Evolutionary conservation across 179 eudicot genomes (phyloP).

Genomic region (Silene coronaria): DNA sequence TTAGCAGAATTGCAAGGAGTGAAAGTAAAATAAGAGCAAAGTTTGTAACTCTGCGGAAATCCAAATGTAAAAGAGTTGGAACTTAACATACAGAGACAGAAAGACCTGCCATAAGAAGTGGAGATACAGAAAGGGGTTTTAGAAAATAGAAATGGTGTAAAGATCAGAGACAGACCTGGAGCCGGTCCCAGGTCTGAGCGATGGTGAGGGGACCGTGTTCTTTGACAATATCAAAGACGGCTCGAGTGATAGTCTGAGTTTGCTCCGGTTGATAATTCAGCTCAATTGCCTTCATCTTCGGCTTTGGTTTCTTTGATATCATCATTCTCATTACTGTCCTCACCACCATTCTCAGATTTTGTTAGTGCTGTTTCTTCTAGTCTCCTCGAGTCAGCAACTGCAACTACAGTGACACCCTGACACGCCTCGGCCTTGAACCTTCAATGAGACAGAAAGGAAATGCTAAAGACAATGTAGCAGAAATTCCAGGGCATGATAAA

Average conservation of each 20-base stretch:
- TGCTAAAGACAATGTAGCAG: no score
- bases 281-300: conserved; percentile 72
- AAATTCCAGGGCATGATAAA: no score
- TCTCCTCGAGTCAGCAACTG: neutral
- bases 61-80: neutral
- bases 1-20: neutral
- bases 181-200: conserved; percentile 73
- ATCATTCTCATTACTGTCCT: conserved; percentile 28
- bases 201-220: conserved; percentile 89
- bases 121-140: neutral
- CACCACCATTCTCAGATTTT: conserved; percentile 26
- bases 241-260: conserved; percentile 77
- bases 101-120: neutral
- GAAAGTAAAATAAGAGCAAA: no score
- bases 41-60: neutral
- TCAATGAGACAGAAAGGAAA: neutral
- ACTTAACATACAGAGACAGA: neutral
- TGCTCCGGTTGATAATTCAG: conserved; percentile 70
- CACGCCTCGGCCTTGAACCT: neutral
- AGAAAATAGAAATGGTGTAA: neutral
- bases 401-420: neutral
- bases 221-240: conserved; percentile 66
- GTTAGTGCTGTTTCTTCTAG: neutral
- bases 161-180: conserved; percentile 42
- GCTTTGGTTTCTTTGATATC: conserved; percentile 71